Base-by-base conservation (phyloP, 768 basidiomycete genomes). In the Auricularia heimuer region DNA sequence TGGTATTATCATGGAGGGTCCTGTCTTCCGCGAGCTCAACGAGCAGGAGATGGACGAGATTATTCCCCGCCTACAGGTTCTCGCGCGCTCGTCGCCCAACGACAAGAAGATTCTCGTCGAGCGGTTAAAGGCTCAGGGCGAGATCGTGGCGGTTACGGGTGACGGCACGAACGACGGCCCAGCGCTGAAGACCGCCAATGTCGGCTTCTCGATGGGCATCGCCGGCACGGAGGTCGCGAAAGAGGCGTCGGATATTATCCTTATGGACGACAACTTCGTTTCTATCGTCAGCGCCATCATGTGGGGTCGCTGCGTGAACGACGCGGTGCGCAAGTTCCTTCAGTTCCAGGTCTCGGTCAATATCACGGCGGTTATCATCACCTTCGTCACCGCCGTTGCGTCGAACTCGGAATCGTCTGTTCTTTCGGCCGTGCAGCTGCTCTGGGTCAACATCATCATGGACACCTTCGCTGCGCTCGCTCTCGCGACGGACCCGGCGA, bases 401-500 rank as follows among this genome's bases (percentile, higher is more conserved):
- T 94, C 94, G 18, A 67, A 72, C 4, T 72, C 83, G 63, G 95
- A 97, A 73, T 70, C 78, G 10, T 93, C 94, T 1, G 94, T 93
- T n/a, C 79, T 99, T 35, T 88, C 91, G 29, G 96, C 97, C 37
- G 97, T 99, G 1, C 97, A 99, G 73, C 78, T 99, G 4, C 85
- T 99, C 24, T 99, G 97, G 95, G 93, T 98, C 76, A 98, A 98
- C 80, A 89, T 98, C 67, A 96, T 96, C 75, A 96, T 96, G 94
- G 95, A 97, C 73, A 96, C 94, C 1, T 98, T 99, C 73, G 97
- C 97, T 64, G 97, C 97, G 33, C 86, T 98, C 62, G 97, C 97
- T 12, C 85, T 99, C 62, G 96, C 97, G 18, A 98, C 97, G 33
- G 97, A 98, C 74, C 95, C 94, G 8, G 95, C 97, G 0, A 85